Conservation (phyloP, 2,329 filamentous ascomycete species). For the Clonostachys byssicola region DNA sequence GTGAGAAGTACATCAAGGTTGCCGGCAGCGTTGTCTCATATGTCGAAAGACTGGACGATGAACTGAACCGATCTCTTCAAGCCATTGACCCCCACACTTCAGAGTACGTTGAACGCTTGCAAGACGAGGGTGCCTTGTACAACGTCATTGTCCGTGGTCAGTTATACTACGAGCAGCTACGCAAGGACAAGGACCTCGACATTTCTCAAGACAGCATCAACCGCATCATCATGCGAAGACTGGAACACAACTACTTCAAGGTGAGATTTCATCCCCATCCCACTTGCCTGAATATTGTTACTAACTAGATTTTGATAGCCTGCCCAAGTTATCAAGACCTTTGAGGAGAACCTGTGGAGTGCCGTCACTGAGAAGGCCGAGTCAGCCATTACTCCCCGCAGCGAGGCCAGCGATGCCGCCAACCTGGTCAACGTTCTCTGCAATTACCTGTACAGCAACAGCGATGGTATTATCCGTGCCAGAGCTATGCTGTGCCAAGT, state of each 20-base stretch:
- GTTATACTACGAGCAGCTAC: conserved; percentile 82
- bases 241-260: conserved; percentile 99
- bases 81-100: conserved; percentile 97
- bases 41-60: conserved; percentile 91
- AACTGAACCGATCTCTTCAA: conserved; percentile 94
- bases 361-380: conserved; percentile 64
- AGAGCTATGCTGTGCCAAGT: conserved; percentile 98
- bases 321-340: conserved; percentile 83
- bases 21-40: conserved; percentile 93
- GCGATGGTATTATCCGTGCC: conserved; percentile 92
- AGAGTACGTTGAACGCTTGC: conserved; percentile 93
- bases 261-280: conserved; percentile 30
- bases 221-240: conserved; percentile 84
- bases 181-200: conserved; percentile 66
- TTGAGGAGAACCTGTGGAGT: conserved; percentile 95
- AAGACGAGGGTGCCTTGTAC: conserved; percentile 87
- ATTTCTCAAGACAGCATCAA: conserved; percentile 84
- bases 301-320: conserved; percentile 49
- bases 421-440: conserved; percentile 82
- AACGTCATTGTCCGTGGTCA: conserved; percentile 85
- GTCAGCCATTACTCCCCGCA: conserved; percentile 76
- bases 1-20: conserved; percentile 81
- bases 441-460: conserved; percentile 91
- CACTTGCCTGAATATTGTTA: conserved; percentile 4
- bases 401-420: conserved; percentile 62